A percentile compares a stretch with the other conserved stretches of the same genome.
Evolutionary conservation across 1,284 basidiomycete species (phyloP).

Genomic region (Tilletia indica): DNA sequence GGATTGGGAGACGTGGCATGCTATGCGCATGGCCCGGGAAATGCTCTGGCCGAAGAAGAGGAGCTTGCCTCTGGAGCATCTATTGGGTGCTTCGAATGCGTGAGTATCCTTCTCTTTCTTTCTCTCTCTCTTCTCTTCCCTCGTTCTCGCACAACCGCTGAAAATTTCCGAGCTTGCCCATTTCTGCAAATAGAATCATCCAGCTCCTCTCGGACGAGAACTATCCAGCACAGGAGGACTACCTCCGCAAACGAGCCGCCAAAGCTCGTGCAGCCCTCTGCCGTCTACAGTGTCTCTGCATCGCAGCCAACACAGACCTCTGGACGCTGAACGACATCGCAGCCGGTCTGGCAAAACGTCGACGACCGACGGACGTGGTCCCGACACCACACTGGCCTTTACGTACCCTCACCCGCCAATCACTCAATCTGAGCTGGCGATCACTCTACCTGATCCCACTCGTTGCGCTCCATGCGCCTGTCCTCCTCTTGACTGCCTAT

Average conservation of each 20-base stretch:
- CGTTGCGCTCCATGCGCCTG: constrained; percentile 23
- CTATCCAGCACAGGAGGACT: neutral
- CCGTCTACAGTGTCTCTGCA: constrained; percentile 14
- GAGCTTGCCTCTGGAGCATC: constrained; percentile 73
- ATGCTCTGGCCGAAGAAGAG: constrained; percentile 78
- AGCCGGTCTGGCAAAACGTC: neutral
- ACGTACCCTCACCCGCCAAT: neutral
- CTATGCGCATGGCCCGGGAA: constrained; percentile 82
- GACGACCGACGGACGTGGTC: neutral
- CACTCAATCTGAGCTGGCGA: neutral
- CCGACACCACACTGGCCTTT: constrained; percentile 2
- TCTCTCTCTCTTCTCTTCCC: no score
- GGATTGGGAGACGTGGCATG: constrained; percentile 85
- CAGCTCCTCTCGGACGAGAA: constrained; percentile 1
- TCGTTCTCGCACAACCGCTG: neutral
- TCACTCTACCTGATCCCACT: constrained; percentile 20
- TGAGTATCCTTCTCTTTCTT: constrained; percentile 57
- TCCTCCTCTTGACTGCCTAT: constrained; percentile 21
- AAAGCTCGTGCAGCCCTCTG: constrained; percentile 18
- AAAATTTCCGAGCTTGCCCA: neutral
- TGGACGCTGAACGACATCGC: constrained; percentile 21
- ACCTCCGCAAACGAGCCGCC: constrained; percentile 12
- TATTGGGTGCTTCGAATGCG: constrained; percentile 83
- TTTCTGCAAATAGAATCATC: neutral
- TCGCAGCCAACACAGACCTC: constrained; percentile 20